A percentile compares a stretch with the other conserved stretches of the same genome.
phyloP scores from a whole-genome alignment of 805 yeast species.

The Candida wancherniae region DNA sequence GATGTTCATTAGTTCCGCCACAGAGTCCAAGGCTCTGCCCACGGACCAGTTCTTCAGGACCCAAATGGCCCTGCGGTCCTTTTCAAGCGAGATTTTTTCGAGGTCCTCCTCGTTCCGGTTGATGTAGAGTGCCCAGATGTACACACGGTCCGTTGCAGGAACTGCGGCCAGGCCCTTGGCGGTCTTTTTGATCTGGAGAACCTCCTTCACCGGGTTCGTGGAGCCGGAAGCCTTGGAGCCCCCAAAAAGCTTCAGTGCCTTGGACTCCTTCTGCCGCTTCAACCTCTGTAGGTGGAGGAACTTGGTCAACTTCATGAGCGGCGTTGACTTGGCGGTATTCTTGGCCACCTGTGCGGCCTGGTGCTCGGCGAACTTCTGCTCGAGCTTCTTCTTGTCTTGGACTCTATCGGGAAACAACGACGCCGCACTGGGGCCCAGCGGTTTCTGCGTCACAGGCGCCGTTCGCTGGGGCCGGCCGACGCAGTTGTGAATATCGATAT shows the following conservation, averaged over 20 bases:
- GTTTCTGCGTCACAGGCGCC: neutral
- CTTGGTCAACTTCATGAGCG: conserved; percentile 16
- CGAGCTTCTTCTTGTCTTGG: conserved; percentile 35
- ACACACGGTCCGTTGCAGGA: conserved; percentile 40
- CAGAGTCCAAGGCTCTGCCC: conserved; percentile 53
- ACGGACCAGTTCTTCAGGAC: conserved; percentile 56
- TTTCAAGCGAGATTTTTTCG: conserved; percentile 21
- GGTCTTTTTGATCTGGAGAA: conserved; percentile 37
- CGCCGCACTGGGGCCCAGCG: conserved; percentile 35
- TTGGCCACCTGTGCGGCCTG: conserved; percentile 19
- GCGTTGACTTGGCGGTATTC: conserved; percentile 16
- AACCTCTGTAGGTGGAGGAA: conserved; percentile 14
- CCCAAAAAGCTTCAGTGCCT: conserved; percentile 4
- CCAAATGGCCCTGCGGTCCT: conserved; percentile 34
- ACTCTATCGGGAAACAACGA: conserved; percentile 50
- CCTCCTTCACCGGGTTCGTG: conserved; percentile 23
- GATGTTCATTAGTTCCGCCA: conserved; percentile 44
- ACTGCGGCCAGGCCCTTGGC: conserved; percentile 53
- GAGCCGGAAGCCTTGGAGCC: conserved; percentile 4
- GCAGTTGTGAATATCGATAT: conserved; percentile 31
- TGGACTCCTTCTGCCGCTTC: conserved; percentile 14
- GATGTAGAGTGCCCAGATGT: conserved; percentile 44
- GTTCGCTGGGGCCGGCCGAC: conserved; percentile 16
- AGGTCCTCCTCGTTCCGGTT: conserved; percentile 27
- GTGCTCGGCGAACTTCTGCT: conserved; percentile 15